phyloP scores from a whole-genome alignment of 2,329 filamentous ascomycete genomes.

The Aspergillus fumigatiaffinis region DNA sequence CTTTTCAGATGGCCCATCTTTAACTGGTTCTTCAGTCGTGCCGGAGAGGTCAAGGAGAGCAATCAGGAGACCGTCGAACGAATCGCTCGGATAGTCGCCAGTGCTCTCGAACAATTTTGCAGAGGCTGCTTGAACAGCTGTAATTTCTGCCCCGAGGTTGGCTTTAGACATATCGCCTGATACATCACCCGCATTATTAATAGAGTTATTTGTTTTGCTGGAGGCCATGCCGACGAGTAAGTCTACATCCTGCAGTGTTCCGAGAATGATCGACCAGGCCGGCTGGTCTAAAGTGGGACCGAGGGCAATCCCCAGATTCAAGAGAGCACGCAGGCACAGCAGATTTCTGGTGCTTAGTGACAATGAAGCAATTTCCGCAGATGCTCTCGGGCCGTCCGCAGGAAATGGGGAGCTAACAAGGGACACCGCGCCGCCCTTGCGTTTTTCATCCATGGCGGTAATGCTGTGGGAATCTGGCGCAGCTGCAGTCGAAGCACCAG shows the following conservation, averaged over 20 bases:
- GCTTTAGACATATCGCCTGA: conserved; percentile 47
- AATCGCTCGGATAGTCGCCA: conserved; percentile 76
- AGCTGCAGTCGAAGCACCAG: conserved; percentile 12
- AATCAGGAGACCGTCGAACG: conserved; percentile 72
- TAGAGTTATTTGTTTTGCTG: conserved; percentile 25
- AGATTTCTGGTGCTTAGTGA: conserved; percentile 83
- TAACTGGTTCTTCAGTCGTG: conserved; percentile 41
- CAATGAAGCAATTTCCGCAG: conserved; percentile 42
- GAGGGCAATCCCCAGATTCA: conserved; percentile 94
- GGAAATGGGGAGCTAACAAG: conserved; percentile 21
- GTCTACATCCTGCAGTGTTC: conserved; percentile 89
- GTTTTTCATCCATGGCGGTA: conserved; percentile 27
- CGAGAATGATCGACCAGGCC: conserved; percentile 84
- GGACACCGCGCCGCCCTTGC: conserved; percentile 25
- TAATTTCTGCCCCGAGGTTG: conserved; percentile 75
- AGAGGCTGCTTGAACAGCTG: conserved; percentile 83
- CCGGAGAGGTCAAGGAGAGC: conserved; percentile 70
- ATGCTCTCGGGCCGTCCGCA: conserved; percentile 22
- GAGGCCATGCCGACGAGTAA: conserved; percentile 62
- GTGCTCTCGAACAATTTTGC: conserved; percentile 87
- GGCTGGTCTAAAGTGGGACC: conserved; percentile 76
- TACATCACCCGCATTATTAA: conserved; percentile 26
- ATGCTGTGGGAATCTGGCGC: conserved; percentile 18
- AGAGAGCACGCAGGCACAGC: conserved; percentile 78
- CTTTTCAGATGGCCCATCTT: conserved; percentile 47